These are phyloP conservation scores for Citrus medica DNA, from an alignment of 345 rosid genomes.

Conservation along the genomic window DNA sequence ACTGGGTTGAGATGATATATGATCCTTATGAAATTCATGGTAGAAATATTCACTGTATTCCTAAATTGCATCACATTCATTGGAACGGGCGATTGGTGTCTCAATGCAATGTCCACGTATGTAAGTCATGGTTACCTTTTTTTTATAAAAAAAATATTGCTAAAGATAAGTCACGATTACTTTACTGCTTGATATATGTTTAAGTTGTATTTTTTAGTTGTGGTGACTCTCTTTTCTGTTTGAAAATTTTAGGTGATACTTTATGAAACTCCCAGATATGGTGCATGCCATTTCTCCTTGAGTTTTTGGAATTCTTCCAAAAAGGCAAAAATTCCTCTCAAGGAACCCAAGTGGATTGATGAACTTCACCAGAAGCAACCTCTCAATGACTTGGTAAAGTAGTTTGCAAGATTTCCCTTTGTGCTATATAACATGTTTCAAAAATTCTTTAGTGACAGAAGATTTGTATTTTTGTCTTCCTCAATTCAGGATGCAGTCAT, in stretches of 20 bases:
- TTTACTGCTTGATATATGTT: constrained; percentile 21
- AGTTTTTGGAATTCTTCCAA: constrained; percentile 39
- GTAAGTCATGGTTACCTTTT: constrained; percentile 59
- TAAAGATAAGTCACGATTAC: constrained; percentile 47
- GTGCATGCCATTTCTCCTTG: constrained; percentile 75
- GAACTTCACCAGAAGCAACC: constrained; percentile 52
- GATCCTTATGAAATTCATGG: constrained; percentile 28
- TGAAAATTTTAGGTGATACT: constrained; percentile 53
- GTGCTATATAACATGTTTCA: neutral
- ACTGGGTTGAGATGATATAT: constrained; percentile 57
- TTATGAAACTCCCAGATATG: constrained; percentile 73
- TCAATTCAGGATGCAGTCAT: constrained; percentile 60
- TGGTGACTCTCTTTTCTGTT: constrained; percentile 17
- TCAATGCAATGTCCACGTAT: constrained; percentile 81
- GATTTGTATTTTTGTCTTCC: constrained; percentile 2
- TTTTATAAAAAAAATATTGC: too few species aligned
- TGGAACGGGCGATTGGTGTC: constrained; percentile 55
- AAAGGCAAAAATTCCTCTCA: constrained; percentile 29
- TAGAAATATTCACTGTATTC: constrained; percentile 36
- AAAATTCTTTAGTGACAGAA: neutral
- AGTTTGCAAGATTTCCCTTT: constrained; percentile 14
- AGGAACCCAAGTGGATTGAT: constrained; percentile 71
- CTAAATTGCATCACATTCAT: constrained; percentile 71
- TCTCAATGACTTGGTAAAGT: constrained; percentile 61
- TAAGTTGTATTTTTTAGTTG: neutral